phyloP scores from a whole-genome alignment of 2,329 filamentous ascomycete genomes.

The Fusarium sp. region DNA sequence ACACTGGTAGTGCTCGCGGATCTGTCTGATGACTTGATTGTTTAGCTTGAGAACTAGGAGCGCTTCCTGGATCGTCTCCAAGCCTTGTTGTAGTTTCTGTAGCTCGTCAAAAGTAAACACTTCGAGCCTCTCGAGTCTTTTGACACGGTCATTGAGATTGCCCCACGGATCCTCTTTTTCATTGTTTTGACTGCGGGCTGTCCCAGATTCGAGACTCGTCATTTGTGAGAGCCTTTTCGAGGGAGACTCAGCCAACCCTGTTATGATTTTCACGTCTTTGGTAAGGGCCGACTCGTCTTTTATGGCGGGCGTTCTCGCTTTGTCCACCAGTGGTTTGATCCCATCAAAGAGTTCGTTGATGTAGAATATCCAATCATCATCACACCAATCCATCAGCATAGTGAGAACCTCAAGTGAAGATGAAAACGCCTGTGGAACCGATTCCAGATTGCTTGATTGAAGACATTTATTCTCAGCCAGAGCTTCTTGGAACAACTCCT shows the following conservation, averaged over 20 bases:
- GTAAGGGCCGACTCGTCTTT: not conserved
- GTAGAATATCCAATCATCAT: slow-evolving; percentile 25
- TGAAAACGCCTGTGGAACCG: not conserved
- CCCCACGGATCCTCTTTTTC: not conserved
- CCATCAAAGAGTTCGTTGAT: slow-evolving; percentile 15
- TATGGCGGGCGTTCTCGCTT: not conserved
- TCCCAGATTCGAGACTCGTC: not conserved
- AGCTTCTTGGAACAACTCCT: not conserved
- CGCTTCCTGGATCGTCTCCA: slow-evolving; percentile 18
- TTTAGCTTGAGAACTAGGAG: slow-evolving; percentile 23
- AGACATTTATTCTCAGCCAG: not conserved
- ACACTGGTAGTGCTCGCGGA: slow-evolving; percentile 20
- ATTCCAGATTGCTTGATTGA: not conserved
- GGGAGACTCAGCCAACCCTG: not conserved
- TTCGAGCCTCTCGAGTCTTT: not conserved
- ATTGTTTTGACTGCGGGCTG: not conserved
- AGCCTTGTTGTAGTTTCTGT: not conserved
- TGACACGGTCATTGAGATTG: not conserved
- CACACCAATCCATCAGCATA: slow-evolving; percentile 28
- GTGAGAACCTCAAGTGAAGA: slow-evolving; percentile 1
- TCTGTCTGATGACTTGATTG: slow-evolving; percentile 11
- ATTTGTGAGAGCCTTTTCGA: not conserved
- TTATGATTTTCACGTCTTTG: not conserved
- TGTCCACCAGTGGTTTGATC: not conserved
- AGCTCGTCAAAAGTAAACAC: slow-evolving; percentile 9